phyloP scores from a whole-genome alignment of 208 protist species.

The Balamuthia mandrillaris region DNA sequence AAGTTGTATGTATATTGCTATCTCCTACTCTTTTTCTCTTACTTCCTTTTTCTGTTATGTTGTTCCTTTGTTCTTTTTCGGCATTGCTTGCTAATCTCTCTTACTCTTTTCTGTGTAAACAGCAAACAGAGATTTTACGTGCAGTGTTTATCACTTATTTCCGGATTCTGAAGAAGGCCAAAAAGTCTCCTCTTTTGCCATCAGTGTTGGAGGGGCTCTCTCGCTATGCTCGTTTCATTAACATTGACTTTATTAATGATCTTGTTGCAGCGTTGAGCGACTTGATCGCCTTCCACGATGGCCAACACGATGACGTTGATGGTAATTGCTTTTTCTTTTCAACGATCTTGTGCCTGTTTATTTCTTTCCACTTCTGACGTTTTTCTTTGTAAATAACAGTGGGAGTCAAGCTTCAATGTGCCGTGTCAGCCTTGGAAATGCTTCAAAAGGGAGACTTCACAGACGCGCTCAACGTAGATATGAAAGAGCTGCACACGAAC shows the following conservation, averaged over 20 bases:
- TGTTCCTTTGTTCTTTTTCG: not conserved
- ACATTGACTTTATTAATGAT: conserved; percentile 54
- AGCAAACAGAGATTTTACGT: conserved; percentile 58
- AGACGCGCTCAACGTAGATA: conserved; percentile 53
- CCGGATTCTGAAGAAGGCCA: conserved; percentile 52
- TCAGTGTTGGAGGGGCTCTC: conserved; percentile 47
- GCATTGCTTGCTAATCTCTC: not conserved
- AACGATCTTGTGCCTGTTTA: too few relatives aligned
- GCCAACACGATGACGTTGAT: too few relatives aligned
- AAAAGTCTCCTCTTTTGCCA: conserved; percentile 36
- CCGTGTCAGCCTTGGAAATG: conserved; percentile 50
- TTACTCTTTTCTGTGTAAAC: not conserved
- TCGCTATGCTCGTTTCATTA: conserved; percentile 55
- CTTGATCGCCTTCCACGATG: conserved; percentile 35
- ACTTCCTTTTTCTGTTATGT: not conserved
- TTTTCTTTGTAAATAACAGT: conserved; percentile 35
- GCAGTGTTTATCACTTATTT: conserved; percentile 60
- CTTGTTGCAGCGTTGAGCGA: conserved; percentile 41
- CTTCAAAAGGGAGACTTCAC: conserved; percentile 29
- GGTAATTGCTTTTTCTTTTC: too few relatives aligned
- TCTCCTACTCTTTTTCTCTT: not conserved
- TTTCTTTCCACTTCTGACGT: too few relatives aligned
- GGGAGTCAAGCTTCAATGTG: conserved; percentile 34
- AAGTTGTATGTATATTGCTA: conserved; percentile 19
- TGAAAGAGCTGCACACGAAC: conserved; percentile 44